Conservation (phyloP, 2,329 filamentous ascomycete species). For the Emmonsia crescens region DNA sequence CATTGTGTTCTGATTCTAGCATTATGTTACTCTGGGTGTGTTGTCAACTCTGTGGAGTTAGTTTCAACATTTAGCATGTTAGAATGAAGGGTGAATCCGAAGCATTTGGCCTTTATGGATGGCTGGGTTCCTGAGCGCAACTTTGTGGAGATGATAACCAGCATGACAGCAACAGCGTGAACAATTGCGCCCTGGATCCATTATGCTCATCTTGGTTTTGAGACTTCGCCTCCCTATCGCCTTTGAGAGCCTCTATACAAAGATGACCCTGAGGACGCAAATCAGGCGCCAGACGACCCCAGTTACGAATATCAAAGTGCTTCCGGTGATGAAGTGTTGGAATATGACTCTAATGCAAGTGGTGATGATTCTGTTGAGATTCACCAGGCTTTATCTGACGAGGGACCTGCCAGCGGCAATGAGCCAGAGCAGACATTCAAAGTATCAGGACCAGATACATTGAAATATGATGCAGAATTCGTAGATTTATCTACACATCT, state of each 20-base stretch:
- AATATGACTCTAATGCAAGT: constrained; percentile 1
- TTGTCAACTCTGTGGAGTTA: neutral
- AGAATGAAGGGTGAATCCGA: neutral
- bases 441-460: neutral
- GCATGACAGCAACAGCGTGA: neutral
- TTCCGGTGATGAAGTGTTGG: neutral
- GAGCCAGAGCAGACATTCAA: neutral
- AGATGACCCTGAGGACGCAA: neutral
- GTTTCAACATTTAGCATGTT: neutral
- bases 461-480: neutral
- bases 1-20: neutral
- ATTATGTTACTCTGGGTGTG: neutral
- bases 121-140: neutral
- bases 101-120: neutral
- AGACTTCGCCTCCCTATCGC: neutral
- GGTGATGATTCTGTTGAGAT: neutral
- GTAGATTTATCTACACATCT: neutral
- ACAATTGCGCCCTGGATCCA: neutral
- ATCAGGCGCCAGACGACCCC: neutral
- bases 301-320: constrained; percentile 2
- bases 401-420: neutral
- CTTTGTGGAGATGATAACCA: neutral
- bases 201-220: neutral
- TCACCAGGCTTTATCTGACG: neutral
- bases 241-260: neutral